Conservation (phyloP, 768 basidiomycete genomes). For the Pleurotus cornucopiae region DNA sequence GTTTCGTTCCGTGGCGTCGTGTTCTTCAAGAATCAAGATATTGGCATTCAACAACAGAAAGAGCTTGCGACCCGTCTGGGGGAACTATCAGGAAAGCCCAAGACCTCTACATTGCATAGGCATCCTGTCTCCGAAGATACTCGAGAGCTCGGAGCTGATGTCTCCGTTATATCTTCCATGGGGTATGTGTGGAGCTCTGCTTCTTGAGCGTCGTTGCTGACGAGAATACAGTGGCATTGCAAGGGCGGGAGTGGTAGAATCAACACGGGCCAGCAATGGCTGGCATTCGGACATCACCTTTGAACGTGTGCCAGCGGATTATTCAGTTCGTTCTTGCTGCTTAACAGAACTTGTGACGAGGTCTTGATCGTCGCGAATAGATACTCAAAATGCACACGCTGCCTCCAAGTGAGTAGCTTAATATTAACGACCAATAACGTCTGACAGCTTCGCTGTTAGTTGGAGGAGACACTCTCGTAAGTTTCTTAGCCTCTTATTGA, state of each 20-base stretch:
- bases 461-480: slow-evolving; percentile 40
- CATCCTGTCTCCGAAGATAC: slow-evolving; percentile 52
- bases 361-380: slow-evolving; percentile 11
- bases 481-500: slow-evolving; percentile 7
- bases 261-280: slow-evolving; percentile 34
- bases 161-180: slow-evolving; percentile 46
- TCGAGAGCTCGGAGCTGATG: slow-evolving; percentile 47
- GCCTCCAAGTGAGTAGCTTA: slow-evolving; percentile 23
- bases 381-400: slow-evolving; percentile 38
- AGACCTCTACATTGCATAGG: slow-evolving; percentile 43
- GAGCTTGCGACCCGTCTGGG: slow-evolving; percentile 46
- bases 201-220: not conserved
- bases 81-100: slow-evolving; percentile 43
- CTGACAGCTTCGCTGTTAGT: slow-evolving; percentile 16
- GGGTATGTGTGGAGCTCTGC: slow-evolving; percentile 23
- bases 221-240: slow-evolving; percentile 29
- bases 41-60: slow-evolving; percentile 47
- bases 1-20: slow-evolving; percentile 58
- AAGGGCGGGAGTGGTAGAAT: slow-evolving; percentile 25
- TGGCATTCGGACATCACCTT: slow-evolving; percentile 63
- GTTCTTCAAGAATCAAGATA: slow-evolving; percentile 56
- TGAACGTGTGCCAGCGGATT: slow-evolving; percentile 57
- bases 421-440: not conserved
- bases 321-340: slow-evolving; percentile 30
- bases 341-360: not conserved